Evolutionary conservation across 2,329 filamentous ascomycete species (phyloP).

Genomic region (Bimuria novae-zelandiae): DNA sequence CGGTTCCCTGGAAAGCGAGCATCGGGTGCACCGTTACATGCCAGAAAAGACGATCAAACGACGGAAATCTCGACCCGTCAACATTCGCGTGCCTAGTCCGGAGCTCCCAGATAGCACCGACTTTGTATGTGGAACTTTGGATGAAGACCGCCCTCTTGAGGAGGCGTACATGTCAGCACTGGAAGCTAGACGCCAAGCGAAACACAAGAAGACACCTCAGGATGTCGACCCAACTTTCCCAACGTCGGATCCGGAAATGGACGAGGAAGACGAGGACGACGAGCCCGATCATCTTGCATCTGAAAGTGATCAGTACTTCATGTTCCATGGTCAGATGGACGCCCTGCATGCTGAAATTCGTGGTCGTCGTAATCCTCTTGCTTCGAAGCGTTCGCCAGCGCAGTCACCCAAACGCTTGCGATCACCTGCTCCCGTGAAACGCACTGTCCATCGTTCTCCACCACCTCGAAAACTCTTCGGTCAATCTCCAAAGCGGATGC

Average conservation of each 20-base stretch:
- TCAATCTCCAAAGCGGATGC: constrained; percentile 70
- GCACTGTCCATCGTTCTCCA: constrained; percentile 42
- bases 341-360: constrained; percentile 61
- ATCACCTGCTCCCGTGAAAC: constrained; percentile 54
- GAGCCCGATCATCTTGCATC: constrained; percentile 49
- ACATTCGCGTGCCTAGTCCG: constrained; percentile 69
- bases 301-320: constrained; percentile 69
- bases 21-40: constrained; percentile 36
- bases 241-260: constrained; percentile 84
- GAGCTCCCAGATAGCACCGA: constrained; percentile 96
- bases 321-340: constrained; percentile 74
- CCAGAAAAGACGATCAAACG: constrained; percentile 36
- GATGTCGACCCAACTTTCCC: constrained; percentile 93
- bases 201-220: constrained; percentile 84
- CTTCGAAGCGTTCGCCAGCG: constrained; percentile 51
- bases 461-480: constrained; percentile 64
- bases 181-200: constrained; percentile 78
- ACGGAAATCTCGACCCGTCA: constrained; percentile 56
- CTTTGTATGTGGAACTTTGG: constrained; percentile 97
- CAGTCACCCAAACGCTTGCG: constrained; percentile 66
- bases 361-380: constrained; percentile 36
- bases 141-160: constrained; percentile 93
- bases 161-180: constrained; percentile 88
- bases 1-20: constrained; percentile 53
- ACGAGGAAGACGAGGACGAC: constrained; percentile 74